A percentile compares a stretch with the other conserved stretches of the same genome.
Conservation (phyloP, 768 basidiomycete species). For the Mycena polygramma region DNA sequence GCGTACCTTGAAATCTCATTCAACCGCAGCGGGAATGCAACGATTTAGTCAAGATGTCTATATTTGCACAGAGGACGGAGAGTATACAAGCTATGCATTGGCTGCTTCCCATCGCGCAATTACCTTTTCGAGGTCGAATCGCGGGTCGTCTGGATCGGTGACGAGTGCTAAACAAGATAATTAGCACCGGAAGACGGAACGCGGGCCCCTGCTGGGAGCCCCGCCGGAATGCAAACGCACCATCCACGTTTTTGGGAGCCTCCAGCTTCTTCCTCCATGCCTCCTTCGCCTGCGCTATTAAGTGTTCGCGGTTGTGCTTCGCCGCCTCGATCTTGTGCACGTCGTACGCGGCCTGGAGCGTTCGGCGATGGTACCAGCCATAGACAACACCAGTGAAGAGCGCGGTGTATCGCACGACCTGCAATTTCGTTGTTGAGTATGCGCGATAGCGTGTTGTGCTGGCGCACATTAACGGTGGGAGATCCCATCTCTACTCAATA, state of each 20-base stretch:
- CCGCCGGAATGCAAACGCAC: constrained; percentile 58
- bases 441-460: constrained; percentile 6
- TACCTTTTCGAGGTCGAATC: constrained; percentile 96
- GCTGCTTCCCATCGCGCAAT: constrained; percentile 73
- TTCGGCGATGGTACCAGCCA: constrained; percentile 92
- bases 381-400: constrained; percentile 89
- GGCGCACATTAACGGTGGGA: constrained; percentile 79
- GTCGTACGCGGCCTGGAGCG: constrained; percentile 87
- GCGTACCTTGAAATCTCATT: constrained; percentile 23
- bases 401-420: constrained; percentile 97
- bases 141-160: constrained; percentile 94
- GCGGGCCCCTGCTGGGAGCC: not conserved
- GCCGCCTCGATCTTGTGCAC: constrained; percentile 81
- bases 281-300: constrained; percentile 90
- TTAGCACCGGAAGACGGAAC: constrained; percentile 20
- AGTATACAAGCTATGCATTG: constrained; percentile 34
- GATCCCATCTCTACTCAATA: constrained; percentile 67
- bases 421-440: constrained; percentile 20
- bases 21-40: constrained; percentile 2
- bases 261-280: constrained; percentile 89
- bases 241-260: constrained; percentile 60
- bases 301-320: constrained; percentile 76
- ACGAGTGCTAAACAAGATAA: constrained; percentile 48
- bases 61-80: constrained; percentile 28
- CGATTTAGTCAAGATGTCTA: constrained; percentile 30